Base-by-base conservation (phyloP, 805 yeast genomes). In the Starmerella ratchasimensis region DNA sequence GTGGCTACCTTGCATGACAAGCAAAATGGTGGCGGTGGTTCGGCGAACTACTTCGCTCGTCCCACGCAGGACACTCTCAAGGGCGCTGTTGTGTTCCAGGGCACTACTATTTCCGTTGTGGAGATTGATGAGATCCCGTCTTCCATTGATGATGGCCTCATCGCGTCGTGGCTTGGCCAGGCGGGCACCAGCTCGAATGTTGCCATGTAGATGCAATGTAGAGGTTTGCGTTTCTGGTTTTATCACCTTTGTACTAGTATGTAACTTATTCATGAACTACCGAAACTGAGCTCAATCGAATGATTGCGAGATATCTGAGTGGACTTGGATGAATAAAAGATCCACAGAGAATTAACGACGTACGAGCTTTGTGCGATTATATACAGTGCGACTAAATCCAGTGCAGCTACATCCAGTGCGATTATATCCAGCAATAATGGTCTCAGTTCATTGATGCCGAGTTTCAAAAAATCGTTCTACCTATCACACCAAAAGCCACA, bases 1-100 rank as follows among this genome's bases (percentile, higher is more conserved):
- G 52, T 60, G 37, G 66, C 81, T 40, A 90, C 83, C 57, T 63
- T 88, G 53, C 97, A 88, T 65, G 74, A 71, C 56, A 81, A 80
- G 50, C 93, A 80, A 65, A 88, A 86, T 56, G 60, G 63, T 48
- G 57, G 66, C 47, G 96, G 94, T 53, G 93, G 94, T 54, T 65
- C 94, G 44, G 67, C 74, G 47, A 90, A 88, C 65, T 88, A 78
- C 71, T 81, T 90, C 60, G 53, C 59, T 17, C 83, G 98, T 72
- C 98, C 98, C 52, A 70, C 79, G 31, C 54, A 64, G 44, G 68
- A 73, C 16, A 65, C 93, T 31, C 64, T 83, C 67, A 83, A 81
- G 68, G 95, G 90, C 54, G 97, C 94, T 49, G 95, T 72, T 43
- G 64, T 90, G 55, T 88, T 90, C 63, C 64, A 70, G 47, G 62